phyloP scores from a whole-genome alignment of 345 rosid species.

The Dipteronia sinensis region DNA sequence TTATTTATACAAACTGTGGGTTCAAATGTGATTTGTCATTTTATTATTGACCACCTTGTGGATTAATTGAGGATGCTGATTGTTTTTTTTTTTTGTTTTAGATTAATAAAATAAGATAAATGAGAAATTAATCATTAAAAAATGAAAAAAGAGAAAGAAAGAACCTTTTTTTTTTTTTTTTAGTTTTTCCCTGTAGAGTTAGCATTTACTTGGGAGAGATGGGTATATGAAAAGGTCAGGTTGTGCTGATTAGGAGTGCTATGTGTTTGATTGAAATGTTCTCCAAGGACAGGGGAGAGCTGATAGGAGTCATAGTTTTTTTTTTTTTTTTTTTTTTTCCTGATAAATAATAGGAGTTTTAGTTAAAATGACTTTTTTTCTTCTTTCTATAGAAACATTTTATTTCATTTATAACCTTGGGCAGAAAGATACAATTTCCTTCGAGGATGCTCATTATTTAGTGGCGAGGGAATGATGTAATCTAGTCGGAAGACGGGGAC shows the following conservation, averaged over 20 bases:
- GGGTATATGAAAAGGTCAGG: neutral
- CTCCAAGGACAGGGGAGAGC: neutral
- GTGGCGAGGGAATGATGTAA: neutral
- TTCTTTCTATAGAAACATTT: neutral
- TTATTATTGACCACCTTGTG: neutral
- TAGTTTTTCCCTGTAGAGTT: no score
- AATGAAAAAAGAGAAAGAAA: no score
- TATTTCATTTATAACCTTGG: neutral
- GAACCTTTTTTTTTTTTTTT: no score
- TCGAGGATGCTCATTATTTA: neutral
- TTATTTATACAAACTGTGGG: neutral
- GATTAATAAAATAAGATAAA: no score
- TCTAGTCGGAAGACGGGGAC: neutral
- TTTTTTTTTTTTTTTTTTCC: no score
- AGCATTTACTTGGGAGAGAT: neutral
- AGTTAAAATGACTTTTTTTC: neutral
- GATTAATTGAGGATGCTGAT: neutral
- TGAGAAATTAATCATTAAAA: no score
- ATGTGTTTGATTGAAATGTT: neutral
- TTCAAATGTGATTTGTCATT: neutral
- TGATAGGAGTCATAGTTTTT: neutral
- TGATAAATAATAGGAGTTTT: neutral
- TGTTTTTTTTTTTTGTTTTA: no score
- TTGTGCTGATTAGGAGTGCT: neutral
- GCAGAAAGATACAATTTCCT: neutral